These are phyloP conservation scores for Hypoxylon fragiforme DNA, from an alignment of 495 filamentous ascomycete genomes.

Conservation along the genomic window DNA sequence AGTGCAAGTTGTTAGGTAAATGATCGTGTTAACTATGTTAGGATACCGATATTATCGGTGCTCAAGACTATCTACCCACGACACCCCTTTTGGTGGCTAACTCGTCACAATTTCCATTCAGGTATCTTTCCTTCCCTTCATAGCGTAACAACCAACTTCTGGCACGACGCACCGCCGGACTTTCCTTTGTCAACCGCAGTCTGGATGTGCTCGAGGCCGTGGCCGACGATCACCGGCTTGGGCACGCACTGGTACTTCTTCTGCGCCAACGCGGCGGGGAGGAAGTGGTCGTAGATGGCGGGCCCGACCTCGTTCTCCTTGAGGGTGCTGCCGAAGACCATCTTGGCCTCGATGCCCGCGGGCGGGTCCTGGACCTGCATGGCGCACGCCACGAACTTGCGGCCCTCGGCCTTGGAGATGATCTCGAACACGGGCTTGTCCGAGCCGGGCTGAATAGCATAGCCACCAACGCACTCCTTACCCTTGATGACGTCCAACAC, in stretches of 20 bases:
- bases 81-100: background rate
- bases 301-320: conserved; percentile 31
- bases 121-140: background rate
- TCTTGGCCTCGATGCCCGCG: conserved; percentile 28
- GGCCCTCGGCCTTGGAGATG: conserved; percentile 16
- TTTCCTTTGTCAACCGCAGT: conserved; percentile 24
- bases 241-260: conserved; percentile 25
- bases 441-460: conserved; percentile 8
- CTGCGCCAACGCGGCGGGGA: conserved; percentile 25
- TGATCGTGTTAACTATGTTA: too few relatives aligned
- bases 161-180: conserved; percentile 17
- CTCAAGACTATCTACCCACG: background rate
- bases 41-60: too few relatives aligned
- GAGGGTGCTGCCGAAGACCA: conserved; percentile 26
- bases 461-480: conserved; percentile 22
- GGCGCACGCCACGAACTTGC: conserved; percentile 36
- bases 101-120: background rate
- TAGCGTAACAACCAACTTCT: conserved; percentile 35
- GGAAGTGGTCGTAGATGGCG: conserved; percentile 21
- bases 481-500: conserved; percentile 39
- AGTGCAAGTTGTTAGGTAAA: too few relatives aligned
- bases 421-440: conserved; percentile 22
- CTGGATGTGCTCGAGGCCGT: conserved; percentile 32
- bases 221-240: conserved; percentile 27
- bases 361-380: conserved; percentile 23